Evolutionary conservation across 441 rosid species (phyloP).

Genomic region (Euphorbia celastroides): DNA sequence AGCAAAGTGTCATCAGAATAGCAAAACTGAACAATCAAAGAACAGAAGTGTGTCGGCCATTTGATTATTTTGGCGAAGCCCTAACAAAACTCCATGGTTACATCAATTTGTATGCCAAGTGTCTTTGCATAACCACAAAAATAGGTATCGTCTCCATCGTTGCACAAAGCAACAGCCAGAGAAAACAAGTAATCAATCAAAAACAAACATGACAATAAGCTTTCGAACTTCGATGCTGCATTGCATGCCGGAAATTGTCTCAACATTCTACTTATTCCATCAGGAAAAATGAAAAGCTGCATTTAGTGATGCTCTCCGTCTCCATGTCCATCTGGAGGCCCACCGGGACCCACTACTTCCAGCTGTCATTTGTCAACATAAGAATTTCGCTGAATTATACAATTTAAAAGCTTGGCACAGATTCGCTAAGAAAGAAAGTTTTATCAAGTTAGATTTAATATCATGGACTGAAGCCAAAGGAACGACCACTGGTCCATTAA

Average conservation of each 20-base stretch:
- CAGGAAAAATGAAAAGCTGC: conserved; percentile 18
- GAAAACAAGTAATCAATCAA: conserved; percentile 26
- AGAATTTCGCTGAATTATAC: background rate
- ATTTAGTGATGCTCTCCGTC: conserved; percentile 52
- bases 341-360: conserved; percentile 96
- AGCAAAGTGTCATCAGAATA: background rate
- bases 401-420: background rate
- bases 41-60: conserved; percentile 29
- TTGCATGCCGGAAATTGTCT: conserved; percentile 34
- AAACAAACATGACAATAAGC: conserved; percentile 28
- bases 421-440: background rate
- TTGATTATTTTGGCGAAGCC: conserved; percentile 40
- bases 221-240: conserved; percentile 28
- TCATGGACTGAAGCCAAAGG: background rate
- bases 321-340: conserved; percentile 85
- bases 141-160: conserved; percentile 16
- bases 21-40: conserved; percentile 14
- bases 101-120: conserved; percentile 20
- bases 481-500: background rate
- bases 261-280: conserved; percentile 38
- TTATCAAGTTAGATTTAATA: background rate
- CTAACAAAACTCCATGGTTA: conserved; percentile 25
- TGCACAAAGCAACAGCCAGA: conserved; percentile 33
- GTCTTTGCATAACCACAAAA: conserved; percentile 27
- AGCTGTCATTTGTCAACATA: conserved; percentile 43